A percentile compares a stretch with the other conserved stretches of the same genome.
These are phyloP conservation scores for Corylus americana DNA, from an alignment of 306 rosid species.

Conservation along the genomic window DNA sequence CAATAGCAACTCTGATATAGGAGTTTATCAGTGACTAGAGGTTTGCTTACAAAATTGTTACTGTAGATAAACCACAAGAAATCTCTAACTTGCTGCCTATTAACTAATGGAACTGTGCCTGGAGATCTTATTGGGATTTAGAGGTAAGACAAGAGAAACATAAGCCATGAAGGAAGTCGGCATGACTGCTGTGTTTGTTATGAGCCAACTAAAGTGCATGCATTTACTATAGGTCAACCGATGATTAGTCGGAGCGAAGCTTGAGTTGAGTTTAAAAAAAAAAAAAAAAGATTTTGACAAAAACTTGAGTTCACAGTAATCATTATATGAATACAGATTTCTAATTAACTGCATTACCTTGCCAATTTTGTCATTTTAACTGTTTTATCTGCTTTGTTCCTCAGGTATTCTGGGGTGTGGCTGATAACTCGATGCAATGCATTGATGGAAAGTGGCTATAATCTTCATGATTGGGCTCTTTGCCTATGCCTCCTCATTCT, in stretches of 20 bases:
- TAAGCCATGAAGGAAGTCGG: too few species aligned
- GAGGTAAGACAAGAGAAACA: too few species aligned
- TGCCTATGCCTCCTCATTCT: conserved; percentile 51
- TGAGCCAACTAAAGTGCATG: too few species aligned
- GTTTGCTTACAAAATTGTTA: neutral
- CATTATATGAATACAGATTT: neutral
- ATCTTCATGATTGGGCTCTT: conserved; percentile 59
- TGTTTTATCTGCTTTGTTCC: conserved; percentile 7
- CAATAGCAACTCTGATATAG: neutral
- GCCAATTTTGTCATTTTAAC: conserved; percentile 7
- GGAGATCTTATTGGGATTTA: neutral
- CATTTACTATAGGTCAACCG: too few species aligned
- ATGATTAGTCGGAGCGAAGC: too few species aligned
- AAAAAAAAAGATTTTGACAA: neutral
- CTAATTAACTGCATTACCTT: neutral
- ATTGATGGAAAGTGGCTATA: conserved; percentile 47
- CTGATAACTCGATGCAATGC: conserved; percentile 77
- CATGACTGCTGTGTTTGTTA: too few species aligned
- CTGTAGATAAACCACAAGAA: neutral
- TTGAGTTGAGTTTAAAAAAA: too few species aligned
- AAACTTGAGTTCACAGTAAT: neutral
- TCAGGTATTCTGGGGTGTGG: conserved; percentile 88
- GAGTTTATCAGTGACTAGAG: neutral
- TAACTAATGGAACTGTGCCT: neutral
- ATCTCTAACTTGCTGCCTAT: too few species aligned